Evolutionary conservation across 2,329 filamentous ascomycete species (phyloP), one percentile per base, ranked within the genome.

Genomic region (Colletotrichum sublineola): DNA sequence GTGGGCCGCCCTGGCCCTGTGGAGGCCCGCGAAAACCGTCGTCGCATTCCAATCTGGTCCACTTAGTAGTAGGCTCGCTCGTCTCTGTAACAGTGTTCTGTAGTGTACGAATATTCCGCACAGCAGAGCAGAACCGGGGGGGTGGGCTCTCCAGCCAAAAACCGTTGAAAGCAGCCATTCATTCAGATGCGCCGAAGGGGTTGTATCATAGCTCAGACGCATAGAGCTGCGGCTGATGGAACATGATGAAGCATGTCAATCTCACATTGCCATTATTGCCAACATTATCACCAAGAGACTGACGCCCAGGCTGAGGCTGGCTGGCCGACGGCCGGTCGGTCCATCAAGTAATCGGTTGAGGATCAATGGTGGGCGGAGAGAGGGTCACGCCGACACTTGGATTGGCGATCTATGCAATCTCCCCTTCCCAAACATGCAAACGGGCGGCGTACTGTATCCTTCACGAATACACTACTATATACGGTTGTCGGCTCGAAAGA

Each of bases 1-100:
- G 44, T 33, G 15, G 57, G 48, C 40, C 18, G 14, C 44, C n/a
- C 58, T 46, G 58, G 20, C 36, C n/a, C 52, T 46, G 65, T 50
- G 42, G 64, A 61, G 56, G 64, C 55, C 55, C 33, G 64, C 42
- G 63, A 66, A 68, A 73, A 73, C 57, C 56, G 64, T 53, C 48
- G 61, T 74, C n/a, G 65, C 70, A 73, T 63, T 63, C 46, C 48
- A 63, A 57, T n/a, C 52, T 55, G 29, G 14, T 60, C 58, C 65
- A 24, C 24, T 24, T 24, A 44, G 53, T 64, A 53, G 24, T 24
- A 72, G 63, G 65, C 52, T 56, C 29, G 68, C 7, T 52, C 5
- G 12, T 24, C 12, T 52, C 14, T 7, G 11, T 31, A 14, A 3
- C 9, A 18, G 11, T 6, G 14, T 12, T 1, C 14, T 7, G 11